A percentile compares a stretch with the other conserved stretches of the same genome.
Evolutionary conservation across 2,329 filamentous ascomycete genomes (phyloP).

Genomic region (Venturia pyrina): DNA sequence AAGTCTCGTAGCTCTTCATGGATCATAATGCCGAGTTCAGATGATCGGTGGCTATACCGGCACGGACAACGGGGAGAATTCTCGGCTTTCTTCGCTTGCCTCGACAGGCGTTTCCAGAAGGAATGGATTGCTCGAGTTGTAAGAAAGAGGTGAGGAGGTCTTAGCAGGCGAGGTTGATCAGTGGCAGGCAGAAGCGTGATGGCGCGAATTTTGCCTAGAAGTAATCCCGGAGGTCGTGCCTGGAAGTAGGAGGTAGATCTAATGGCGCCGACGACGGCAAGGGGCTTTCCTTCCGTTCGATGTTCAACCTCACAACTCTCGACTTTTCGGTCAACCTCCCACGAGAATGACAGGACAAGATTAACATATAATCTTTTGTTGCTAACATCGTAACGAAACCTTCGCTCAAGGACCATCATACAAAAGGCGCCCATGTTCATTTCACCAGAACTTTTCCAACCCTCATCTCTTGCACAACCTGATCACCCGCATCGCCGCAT

Average conservation of each 20-base stretch:
- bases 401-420: background rate
- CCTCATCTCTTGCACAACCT: background rate
- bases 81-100: background rate
- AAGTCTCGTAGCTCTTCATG: background rate
- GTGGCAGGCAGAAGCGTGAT: conserved; percentile 1
- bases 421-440: background rate
- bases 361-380: background rate
- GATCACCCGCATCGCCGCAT: background rate
- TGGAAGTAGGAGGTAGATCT: background rate
- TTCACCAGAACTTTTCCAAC: background rate
- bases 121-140: background rate
- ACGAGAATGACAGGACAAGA: background rate
- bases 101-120: background rate
- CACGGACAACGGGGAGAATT: background rate
- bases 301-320: background rate
- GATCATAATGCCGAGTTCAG: background rate
- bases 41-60: background rate
- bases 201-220: background rate
- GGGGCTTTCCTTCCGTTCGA: background rate
- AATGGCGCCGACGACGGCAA: background rate
- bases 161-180: background rate
- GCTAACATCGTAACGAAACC: background rate
- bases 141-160: background rate
- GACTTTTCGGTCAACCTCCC: background rate
- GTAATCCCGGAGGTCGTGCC: background rate